These are phyloP conservation scores for Podila minutissima DNA, from an alignment of 192 early-diverging fungal genomes.

Conservation along the genomic window DNA sequence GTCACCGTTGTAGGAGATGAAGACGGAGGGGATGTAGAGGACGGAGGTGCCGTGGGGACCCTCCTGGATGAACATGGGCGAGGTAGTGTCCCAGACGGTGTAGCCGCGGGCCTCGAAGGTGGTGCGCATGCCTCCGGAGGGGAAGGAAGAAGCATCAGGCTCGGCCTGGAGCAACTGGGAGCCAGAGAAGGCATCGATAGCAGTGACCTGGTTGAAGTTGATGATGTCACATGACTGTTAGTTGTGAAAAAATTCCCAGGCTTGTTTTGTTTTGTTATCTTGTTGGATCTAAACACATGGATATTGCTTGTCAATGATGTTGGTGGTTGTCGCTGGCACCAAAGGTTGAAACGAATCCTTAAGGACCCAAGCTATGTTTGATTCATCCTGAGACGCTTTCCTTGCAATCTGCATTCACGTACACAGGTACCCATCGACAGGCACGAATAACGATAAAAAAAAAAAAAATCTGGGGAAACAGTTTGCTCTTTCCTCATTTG, in stretches of 20 bases:
- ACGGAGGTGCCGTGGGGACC: slow-evolving; percentile 93
- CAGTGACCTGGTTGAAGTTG: slow-evolving; percentile 35
- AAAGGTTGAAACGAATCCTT: neutral
- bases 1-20: slow-evolving; percentile 99
- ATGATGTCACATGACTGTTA: neutral
- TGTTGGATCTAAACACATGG: neutral
- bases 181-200: slow-evolving; percentile 97
- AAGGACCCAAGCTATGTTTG: neutral
- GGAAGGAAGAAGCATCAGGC: slow-evolving; percentile 99
- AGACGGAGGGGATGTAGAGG: slow-evolving; percentile 97
- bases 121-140: slow-evolving; percentile 96
- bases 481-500: neutral
- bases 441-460: neutral
- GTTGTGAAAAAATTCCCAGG: neutral
- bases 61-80: slow-evolving; percentile 94
- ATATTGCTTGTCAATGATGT: neutral
- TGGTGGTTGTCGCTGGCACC: neutral
- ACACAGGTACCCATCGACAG: neutral
- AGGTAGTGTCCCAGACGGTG: slow-evolving; percentile 98
- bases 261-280: too few species aligned
- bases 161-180: slow-evolving; percentile 97
- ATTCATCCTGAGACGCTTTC: neutral
- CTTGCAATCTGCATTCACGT: neutral
- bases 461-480: slow-evolving; percentile 1
- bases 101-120: slow-evolving; percentile 99